Percentiles rank a stretch among this genome's conserved stretches.
Evolutionary conservation across 2,329 filamentous ascomycete species (phyloP).

Genomic region (Pleoardoris graminearum): DNA sequence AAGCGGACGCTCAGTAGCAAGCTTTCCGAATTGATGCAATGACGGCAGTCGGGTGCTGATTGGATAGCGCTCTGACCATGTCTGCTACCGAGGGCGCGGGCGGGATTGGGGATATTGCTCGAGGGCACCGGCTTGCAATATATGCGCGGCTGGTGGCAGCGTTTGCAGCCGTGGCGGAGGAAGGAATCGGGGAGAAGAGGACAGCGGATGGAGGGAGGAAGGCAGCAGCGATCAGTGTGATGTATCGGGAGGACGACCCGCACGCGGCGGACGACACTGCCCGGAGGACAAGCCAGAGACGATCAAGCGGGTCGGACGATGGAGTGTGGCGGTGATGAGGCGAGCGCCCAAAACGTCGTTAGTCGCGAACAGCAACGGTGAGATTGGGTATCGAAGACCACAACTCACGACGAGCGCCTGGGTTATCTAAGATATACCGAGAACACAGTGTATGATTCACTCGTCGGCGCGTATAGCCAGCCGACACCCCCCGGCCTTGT

Average conservation of each 20-base stretch:
- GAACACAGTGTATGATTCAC: constrained; percentile 1
- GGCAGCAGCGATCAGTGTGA: neutral
- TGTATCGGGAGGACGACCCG: constrained; percentile 1
- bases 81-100: constrained; percentile 37
- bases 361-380: neutral
- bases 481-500: constrained; percentile 6
- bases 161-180: neutral
- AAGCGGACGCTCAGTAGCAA: constrained; percentile 32
- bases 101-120: constrained; percentile 27
- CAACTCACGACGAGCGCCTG: too few relatives aligned
- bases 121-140: constrained; percentile 13
- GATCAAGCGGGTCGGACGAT: constrained; percentile 13
- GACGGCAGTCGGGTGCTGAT: constrained; percentile 19
- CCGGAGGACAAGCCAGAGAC: constrained; percentile 8
- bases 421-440: too few relatives aligned
- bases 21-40: constrained; percentile 15
- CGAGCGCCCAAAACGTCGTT: neutral
- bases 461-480: neutral
- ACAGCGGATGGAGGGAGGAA: neutral
- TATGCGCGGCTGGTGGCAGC: constrained; percentile 1
- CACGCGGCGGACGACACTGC: neutral
- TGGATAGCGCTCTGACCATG: constrained; percentile 43
- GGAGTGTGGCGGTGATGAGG: constrained; percentile 14
- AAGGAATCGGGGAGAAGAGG: neutral
- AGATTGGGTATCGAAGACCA: too few relatives aligned